Percentiles rank a stretch among this genome's conserved stretches.
These are phyloP conservation scores for Sporodiniella umbellata DNA, from an alignment of 371 early-diverging fungal genomes.

Conservation along the genomic window DNA sequence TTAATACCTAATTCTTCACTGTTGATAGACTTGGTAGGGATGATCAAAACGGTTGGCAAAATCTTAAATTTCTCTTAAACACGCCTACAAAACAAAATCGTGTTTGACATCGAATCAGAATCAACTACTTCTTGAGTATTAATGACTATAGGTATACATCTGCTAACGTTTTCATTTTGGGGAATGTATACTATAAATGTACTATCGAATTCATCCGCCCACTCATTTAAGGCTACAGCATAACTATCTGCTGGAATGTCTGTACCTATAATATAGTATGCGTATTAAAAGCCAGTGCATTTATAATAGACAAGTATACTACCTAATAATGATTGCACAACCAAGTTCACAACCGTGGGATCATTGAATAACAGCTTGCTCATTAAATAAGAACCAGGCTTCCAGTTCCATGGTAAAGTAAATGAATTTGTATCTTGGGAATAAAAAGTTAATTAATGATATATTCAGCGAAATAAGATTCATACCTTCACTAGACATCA, in stretches of 20 bases:
- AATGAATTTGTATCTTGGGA: conserved; percentile 6
- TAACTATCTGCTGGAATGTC: conserved; percentile 13
- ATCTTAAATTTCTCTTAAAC: conserved; percentile 1
- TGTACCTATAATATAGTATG: conserved; percentile 7
- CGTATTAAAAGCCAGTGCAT: conserved; percentile 8
- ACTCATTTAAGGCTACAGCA: conserved; percentile 8
- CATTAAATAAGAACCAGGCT: conserved; percentile 8
- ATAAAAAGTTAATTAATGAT: conserved; percentile 4
- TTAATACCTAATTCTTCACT: conserved; percentile 7
- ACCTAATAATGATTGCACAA: conserved; percentile 14
- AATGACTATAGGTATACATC: conserved; percentile 14
- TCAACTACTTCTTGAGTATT: conserved; percentile 12
- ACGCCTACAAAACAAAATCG: conserved; percentile 5
- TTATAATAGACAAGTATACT: conserved; percentile 1
- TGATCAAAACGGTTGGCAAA: conserved; percentile 4
- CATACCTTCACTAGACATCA: conserved; percentile 1
- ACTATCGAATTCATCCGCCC: conserved; percentile 7
- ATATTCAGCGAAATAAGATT: conserved; percentile 1
- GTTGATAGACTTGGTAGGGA: conserved; percentile 3
- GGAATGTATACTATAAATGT: conserved; percentile 11
- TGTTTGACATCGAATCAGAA: conserved; percentile 13
- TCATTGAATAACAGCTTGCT: conserved; percentile 10
- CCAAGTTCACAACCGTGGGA: conserved; percentile 8
- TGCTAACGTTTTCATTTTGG: conserved; percentile 10
- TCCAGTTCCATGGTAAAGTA: conserved; percentile 7